Base-by-base conservation (phyloP, 1,284 basidiomycete genomes). In the Leccinum angustisporum region DNA sequence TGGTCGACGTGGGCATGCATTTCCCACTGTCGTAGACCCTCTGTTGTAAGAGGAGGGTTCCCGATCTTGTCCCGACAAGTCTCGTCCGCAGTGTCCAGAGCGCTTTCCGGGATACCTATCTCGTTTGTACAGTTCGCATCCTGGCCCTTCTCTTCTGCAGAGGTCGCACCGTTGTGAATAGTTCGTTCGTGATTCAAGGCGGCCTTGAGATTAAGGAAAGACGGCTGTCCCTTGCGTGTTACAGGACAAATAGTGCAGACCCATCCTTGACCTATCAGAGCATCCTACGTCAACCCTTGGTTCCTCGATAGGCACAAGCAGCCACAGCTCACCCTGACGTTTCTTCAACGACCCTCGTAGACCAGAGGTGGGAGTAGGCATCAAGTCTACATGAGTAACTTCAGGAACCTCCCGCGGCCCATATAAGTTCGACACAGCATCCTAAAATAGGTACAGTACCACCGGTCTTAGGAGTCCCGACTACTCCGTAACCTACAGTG, bases 1-100 rank as follows among this genome's bases (percentile, higher is more conserved):
- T 78, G 76, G 61, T 86, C 83, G 9, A 80, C 74, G 62, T 78
- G 78, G 62, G 82, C 78, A 48, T 82, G 80, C 65, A 80, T 78
- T 66, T 88, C 87, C 69, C 79, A 79, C 56, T 74, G 76, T 46
- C 77, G 79, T 56, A 81, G 71, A 57, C 81, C 81, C 38, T 78
- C 75, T 30, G 67, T 70, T 13, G 76, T 77, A 55, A 78, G 68
- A 9, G 73, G 68, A 40, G 65, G 66, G 46, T 65, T 65, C 57
- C 66, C 65, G 46, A 66, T 57, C 56, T 67, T 25, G 61, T 66
- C 67, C 69, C 72, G 71, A 34, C 57, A 61, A 1, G 61, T 56
- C 8, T 64, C 64, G 46, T 71, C 67, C 16, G 34, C 52, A 30
- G 59, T 43, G 51, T 60, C 63, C 66, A 64, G 57, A n/a, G 30